phyloP scores from a whole-genome alignment of 1,139 yeast genomes.

The Sugiyamaella castrensis region DNA sequence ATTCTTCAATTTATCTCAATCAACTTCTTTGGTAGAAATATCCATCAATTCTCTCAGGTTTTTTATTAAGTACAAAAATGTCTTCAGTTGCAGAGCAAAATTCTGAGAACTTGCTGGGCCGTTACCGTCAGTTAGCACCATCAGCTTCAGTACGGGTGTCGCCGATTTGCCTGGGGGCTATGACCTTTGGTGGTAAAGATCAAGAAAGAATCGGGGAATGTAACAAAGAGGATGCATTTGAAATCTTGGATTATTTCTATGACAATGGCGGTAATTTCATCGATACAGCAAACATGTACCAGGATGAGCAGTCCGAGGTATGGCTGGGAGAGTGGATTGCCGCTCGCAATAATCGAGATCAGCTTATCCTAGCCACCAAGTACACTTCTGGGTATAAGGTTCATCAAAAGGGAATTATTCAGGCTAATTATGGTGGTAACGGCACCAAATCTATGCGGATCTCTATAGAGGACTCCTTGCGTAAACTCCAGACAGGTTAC shows the following conservation, averaged over 20 bases:
- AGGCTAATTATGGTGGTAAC: constrained; percentile 21
- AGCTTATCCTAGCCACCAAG: constrained; percentile 25
- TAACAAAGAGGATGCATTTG: constrained; percentile 24
- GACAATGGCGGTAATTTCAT: constrained; percentile 30
- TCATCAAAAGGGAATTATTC: constrained; percentile 4
- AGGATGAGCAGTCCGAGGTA: constrained; percentile 24
- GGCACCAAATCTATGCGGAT: constrained; percentile 10
- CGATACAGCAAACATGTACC: constrained; percentile 31
- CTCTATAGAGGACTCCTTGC: constrained; percentile 18
- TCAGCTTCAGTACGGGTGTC: constrained; percentile 30
- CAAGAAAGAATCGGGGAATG: constrained; percentile 21
- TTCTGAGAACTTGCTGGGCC: background rate
- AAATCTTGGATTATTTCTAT: constrained; percentile 25
- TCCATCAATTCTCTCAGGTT: too few relatives aligned
- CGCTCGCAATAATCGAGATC: constrained; percentile 20
- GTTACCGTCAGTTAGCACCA: constrained; percentile 15
- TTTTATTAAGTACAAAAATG: too few relatives aligned
- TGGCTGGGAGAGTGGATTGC: constrained; percentile 27
- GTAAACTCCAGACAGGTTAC: constrained; percentile 22
- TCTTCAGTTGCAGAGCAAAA: too few relatives aligned
- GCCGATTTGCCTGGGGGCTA: constrained; percentile 30
- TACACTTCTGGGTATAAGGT: constrained; percentile 19
- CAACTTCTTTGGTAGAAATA: too few relatives aligned
- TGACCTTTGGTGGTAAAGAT: constrained; percentile 30
- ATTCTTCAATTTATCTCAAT: too few relatives aligned